These are phyloP conservation scores for Vitis vinifera DNA, from an alignment of 164 flowering plant genomes.

Conservation along the genomic window DNA sequence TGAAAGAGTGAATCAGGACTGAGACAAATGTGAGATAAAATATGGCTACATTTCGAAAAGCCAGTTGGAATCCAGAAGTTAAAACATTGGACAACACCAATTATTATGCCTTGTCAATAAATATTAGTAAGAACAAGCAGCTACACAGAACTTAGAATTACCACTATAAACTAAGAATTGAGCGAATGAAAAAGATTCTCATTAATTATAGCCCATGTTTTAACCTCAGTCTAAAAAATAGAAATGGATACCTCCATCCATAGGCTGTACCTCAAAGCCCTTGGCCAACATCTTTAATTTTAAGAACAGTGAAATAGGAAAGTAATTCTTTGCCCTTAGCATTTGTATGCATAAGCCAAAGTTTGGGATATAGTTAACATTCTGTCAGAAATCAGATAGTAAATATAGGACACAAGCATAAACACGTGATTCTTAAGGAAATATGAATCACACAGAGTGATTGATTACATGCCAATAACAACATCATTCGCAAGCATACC, in stretches of 20 bases:
- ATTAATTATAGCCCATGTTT: not conserved
- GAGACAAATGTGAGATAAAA: not conserved
- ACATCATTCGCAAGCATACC: conserved; percentile 36
- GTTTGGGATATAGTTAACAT: too few relatives aligned
- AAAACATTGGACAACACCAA: not conserved
- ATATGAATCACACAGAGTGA: too few relatives aligned
- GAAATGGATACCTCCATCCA: too few relatives aligned
- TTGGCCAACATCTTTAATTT: not conserved
- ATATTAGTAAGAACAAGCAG: not conserved
- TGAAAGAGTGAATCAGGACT: conserved; percentile 5
- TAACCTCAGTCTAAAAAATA: too few relatives aligned
- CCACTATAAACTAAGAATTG: not conserved
- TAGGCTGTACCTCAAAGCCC: not conserved
- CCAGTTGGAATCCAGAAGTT: not conserved
- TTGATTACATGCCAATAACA: not conserved
- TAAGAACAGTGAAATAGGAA: not conserved
- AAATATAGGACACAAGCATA: too few relatives aligned
- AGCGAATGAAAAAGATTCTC: not conserved
- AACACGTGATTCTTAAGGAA: too few relatives aligned
- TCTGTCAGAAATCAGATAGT: too few relatives aligned
- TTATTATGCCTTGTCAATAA: not conserved
- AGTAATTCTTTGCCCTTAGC: not conserved
- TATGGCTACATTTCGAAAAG: not conserved
- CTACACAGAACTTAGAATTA: too few relatives aligned
- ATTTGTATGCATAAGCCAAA: not conserved